Evolutionary conservation across 176 grass and related monocot genomes (phyloP).

Genomic region (Lolium multiflorum): DNA sequence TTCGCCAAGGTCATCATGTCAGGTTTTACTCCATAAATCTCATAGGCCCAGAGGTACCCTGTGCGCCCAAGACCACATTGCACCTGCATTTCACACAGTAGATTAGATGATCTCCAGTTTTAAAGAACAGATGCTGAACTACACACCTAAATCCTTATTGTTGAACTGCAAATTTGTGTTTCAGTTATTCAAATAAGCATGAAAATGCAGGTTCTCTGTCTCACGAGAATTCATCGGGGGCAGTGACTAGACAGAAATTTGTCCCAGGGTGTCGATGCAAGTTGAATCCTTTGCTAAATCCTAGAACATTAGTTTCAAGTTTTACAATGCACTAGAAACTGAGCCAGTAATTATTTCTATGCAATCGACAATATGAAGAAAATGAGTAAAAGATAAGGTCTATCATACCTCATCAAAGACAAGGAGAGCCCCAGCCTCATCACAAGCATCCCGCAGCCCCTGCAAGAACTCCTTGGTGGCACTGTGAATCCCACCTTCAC

Average conservation of each 20-base stretch:
- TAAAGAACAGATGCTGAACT: not conserved
- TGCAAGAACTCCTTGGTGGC: constrained; percentile 81
- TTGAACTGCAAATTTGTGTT: not conserved
- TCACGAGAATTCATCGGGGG: too few species aligned
- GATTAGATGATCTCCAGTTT: not conserved
- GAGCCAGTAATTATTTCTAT: too few species aligned
- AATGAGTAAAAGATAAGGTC: not conserved
- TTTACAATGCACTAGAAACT: too few species aligned
- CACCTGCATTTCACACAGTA: constrained; percentile 51
- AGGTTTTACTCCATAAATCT: constrained; percentile 58
- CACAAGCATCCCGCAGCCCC: constrained; percentile 65
- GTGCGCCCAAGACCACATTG: constrained; percentile 89
- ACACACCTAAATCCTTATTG: not conserved
- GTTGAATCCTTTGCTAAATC: not conserved
- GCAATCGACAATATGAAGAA: not conserved
- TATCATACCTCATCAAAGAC: constrained; percentile 92
- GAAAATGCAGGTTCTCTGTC: too few species aligned
- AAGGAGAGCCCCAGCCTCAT: constrained; percentile 69
- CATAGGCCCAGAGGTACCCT: constrained; percentile 81
- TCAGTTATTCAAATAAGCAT: not conserved
- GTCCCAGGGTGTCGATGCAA: not conserved
- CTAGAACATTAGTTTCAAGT: too few species aligned
- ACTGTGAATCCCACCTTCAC: constrained; percentile 87
- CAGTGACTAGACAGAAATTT: too few species aligned
- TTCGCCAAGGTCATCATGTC: constrained; percentile 94